These are phyloP conservation scores for Suillus ampliporus DNA, from an alignment of 768 basidiomycete species.

Conservation along the genomic window DNA sequence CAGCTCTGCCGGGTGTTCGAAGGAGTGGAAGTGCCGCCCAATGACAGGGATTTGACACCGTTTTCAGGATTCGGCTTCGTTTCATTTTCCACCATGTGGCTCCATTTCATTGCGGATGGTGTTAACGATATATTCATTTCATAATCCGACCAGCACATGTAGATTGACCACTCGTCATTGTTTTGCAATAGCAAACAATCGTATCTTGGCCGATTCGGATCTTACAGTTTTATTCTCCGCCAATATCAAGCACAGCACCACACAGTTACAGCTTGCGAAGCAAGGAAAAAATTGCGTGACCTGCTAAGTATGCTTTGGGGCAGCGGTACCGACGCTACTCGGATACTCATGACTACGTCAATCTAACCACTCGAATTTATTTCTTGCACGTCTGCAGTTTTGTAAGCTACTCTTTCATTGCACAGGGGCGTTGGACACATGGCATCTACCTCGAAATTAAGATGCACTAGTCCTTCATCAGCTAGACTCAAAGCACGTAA, in stretches of 20 bases:
- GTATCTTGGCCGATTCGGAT: not conserved
- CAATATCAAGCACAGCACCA: too few relatives aligned
- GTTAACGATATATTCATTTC: not conserved
- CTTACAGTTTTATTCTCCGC: not conserved
- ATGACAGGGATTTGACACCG: not conserved
- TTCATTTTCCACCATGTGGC: not conserved
- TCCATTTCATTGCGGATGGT: not conserved
- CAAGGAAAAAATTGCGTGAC: too few relatives aligned
- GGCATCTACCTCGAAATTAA: not conserved
- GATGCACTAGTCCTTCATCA: not conserved
- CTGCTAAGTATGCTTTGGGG: not conserved
- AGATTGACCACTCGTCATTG: not conserved
- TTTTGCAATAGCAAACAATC: not conserved
- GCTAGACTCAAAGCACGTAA: not conserved
- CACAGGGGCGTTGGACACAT: not conserved
- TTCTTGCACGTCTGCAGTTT: not conserved
- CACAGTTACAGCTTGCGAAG: too few relatives aligned
- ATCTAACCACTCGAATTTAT: not conserved
- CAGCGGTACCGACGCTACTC: not conserved
- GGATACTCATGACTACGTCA: not conserved
- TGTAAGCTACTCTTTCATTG: not conserved
- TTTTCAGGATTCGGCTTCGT: not conserved
- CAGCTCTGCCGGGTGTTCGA: constrained; percentile 44
- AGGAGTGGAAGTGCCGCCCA: constrained; percentile 46
- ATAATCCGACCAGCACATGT: not conserved